phyloP scores from a whole-genome alignment of 2,329 filamentous ascomycete species.

The Aureobasidium leucospermi region DNA sequence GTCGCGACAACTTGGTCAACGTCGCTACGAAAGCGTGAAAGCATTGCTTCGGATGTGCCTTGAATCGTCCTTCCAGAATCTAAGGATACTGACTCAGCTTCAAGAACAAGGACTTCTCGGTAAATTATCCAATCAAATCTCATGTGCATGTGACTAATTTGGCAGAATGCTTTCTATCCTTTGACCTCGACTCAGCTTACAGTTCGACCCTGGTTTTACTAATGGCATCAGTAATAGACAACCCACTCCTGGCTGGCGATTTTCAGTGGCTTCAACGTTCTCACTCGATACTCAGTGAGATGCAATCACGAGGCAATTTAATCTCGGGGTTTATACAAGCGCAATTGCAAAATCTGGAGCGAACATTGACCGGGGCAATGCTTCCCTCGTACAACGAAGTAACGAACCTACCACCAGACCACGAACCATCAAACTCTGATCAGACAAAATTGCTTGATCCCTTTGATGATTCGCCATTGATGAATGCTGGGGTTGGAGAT shows the following conservation, averaged over 20 bases:
- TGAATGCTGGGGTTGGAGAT: slow-evolving; percentile 25
- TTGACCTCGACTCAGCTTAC: background rate
- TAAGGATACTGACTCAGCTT: background rate
- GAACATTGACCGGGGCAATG: background rate
- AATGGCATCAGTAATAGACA: background rate
- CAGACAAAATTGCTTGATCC: too few species aligned
- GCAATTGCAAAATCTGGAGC: background rate
- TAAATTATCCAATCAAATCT: background rate
- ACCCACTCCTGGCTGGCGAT: background rate
- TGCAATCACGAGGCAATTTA: background rate
- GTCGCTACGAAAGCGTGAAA: background rate
- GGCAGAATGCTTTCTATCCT: background rate
- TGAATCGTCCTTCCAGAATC: background rate
- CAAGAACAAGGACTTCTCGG: background rate
- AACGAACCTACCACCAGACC: too few species aligned
- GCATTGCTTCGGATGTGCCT: background rate
- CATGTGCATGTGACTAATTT: background rate
- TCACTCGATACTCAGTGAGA: background rate
- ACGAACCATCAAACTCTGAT: too few species aligned
- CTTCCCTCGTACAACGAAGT: too few species aligned
- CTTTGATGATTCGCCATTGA: background rate
- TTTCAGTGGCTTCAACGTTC: background rate
- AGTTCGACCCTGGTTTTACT: background rate
- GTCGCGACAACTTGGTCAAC: background rate
- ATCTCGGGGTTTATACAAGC: background rate